phyloP scores from a whole-genome alignment of 2,329 filamentous ascomycete genomes.

The Hyphodiscus sp. region DNA sequence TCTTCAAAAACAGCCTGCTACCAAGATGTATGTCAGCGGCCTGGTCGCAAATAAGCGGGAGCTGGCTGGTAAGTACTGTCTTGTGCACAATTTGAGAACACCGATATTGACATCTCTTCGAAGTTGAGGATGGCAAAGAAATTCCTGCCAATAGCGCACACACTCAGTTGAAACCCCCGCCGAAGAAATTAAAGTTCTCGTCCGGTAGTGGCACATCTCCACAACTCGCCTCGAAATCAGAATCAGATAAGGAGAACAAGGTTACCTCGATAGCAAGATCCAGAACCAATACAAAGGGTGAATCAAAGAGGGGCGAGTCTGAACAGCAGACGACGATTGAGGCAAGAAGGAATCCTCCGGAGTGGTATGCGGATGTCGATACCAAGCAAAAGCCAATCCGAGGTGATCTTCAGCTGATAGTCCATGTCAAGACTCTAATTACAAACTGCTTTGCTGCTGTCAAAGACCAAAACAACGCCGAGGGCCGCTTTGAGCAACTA shows the following conservation, averaged over 20 bases:
- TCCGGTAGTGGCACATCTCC: too few species aligned
- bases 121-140: too few species aligned
- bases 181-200: too few species aligned
- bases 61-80: not conserved
- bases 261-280: not conserved
- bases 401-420: constrained; percentile 5
- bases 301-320: not conserved
- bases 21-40: not conserved
- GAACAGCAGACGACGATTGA: not conserved
- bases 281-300: not conserved
- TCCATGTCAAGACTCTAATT: constrained; percentile 10
- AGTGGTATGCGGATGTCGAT: constrained; percentile 10
- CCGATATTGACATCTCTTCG: too few species aligned
- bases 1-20: not conserved
- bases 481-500: constrained; percentile 10
- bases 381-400: constrained; percentile 5
- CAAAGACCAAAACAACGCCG: not conserved
- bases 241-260: too few species aligned
- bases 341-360: constrained; percentile 3
- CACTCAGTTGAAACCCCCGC: too few species aligned
- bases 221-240: too few species aligned
- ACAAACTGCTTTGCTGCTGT: constrained; percentile 6
- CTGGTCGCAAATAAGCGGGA: not conserved
- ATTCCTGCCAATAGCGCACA: too few species aligned
- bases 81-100: not conserved